These are phyloP conservation scores for Alternaria triticina DNA, from an alignment of 2,329 filamentous ascomycete genomes.

Conservation along the genomic window DNA sequence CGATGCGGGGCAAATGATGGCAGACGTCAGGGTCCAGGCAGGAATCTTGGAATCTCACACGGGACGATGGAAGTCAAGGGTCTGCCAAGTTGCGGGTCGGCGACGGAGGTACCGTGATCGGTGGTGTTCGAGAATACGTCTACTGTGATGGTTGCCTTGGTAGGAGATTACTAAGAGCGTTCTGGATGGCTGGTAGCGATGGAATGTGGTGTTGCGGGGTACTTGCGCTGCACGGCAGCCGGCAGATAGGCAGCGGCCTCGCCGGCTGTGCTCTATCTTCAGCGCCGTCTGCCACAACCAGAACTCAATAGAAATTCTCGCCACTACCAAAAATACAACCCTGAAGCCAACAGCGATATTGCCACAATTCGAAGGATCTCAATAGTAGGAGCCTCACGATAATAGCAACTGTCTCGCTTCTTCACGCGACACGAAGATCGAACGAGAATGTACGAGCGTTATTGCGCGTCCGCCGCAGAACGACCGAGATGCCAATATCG, in stretches of 20 bases:
- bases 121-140: not conserved
- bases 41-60: constrained; percentile 1
- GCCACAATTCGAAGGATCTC: not conserved
- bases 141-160: not conserved
- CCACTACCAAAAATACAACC: constrained; percentile 1
- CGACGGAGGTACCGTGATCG: not conserved
- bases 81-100: not conserved
- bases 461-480: constrained; percentile 12
- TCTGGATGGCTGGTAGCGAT: not conserved
- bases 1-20: constrained; percentile 12
- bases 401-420: not conserved
- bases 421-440: not conserved
- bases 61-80: not conserved
- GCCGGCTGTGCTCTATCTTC: not conserved
- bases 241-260: not conserved
- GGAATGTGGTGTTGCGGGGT: constrained; percentile 11
- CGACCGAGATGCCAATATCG: not conserved
- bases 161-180: not conserved
- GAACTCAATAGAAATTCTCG: not conserved
- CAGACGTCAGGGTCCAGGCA: constrained; percentile 10
- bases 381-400: constrained; percentile 7
- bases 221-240: not conserved
- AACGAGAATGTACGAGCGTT: not conserved
- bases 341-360: not conserved
- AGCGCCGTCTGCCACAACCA: not conserved